These are phyloP conservation scores for Paraconiothyrium brasiliense DNA, from an alignment of 2,329 filamentous ascomycete species.

Conservation along the genomic window DNA sequence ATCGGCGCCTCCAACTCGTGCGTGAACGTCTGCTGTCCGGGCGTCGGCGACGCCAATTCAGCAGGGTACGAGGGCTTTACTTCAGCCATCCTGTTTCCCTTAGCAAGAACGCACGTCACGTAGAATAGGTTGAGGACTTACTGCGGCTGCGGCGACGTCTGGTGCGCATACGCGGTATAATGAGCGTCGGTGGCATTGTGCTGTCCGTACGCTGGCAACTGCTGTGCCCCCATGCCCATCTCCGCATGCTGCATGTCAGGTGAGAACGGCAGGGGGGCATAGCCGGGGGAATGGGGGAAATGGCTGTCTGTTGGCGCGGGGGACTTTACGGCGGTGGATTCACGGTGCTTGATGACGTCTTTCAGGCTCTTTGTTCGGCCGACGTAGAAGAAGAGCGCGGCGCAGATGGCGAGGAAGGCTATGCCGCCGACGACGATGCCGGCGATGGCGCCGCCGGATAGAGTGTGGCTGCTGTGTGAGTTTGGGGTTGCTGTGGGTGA, in stretches of 20 bases:
- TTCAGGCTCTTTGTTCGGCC: constrained; percentile 53
- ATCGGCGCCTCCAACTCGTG: constrained; percentile 38
- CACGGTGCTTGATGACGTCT: constrained; percentile 33
- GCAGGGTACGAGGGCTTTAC: constrained; percentile 30
- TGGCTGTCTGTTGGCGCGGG: background rate
- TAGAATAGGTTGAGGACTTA: constrained; percentile 22
- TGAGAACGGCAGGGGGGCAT: constrained; percentile 5
- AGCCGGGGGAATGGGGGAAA: constrained; percentile 12
- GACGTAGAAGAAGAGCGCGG: constrained; percentile 72
- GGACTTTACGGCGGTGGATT: constrained; percentile 21
- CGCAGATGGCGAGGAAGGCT: constrained; percentile 68
- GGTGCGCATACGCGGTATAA: constrained; percentile 33
- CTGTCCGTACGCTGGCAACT: constrained; percentile 35
- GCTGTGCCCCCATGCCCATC: constrained; percentile 16
- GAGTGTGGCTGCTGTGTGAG: constrained; percentile 20
- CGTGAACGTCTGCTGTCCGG: constrained; percentile 31
- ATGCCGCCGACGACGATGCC: constrained; percentile 71
- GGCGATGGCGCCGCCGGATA: constrained; percentile 54
- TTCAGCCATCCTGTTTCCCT: constrained; percentile 29
- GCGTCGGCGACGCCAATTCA: constrained; percentile 37
- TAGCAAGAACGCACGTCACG: too few relatives aligned
- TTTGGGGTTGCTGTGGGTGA: constrained; percentile 19
- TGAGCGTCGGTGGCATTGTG: constrained; percentile 36
- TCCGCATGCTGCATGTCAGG: constrained; percentile 24
- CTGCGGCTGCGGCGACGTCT: constrained; percentile 33